Percentiles rank a stretch among this genome's conserved stretches.
Evolutionary conservation across 306 rosid genomes (phyloP).

Genomic region (Pachyrhizus erosus): DNA sequence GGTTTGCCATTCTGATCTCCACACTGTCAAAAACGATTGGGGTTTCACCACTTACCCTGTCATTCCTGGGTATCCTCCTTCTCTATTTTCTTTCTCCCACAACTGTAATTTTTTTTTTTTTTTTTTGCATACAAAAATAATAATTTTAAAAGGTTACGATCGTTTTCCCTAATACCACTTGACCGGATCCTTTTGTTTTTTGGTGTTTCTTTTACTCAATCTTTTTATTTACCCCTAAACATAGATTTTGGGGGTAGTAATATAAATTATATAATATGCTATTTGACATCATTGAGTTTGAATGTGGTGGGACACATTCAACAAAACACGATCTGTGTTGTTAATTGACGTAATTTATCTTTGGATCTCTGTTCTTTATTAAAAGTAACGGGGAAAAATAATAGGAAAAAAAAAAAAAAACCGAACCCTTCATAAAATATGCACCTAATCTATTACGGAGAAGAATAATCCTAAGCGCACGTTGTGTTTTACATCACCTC

Average conservation of each 20-base stretch:
- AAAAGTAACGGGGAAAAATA: not conserved
- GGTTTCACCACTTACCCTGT: conserved; percentile 79
- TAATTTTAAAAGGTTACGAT: not conserved
- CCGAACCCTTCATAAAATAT: not conserved
- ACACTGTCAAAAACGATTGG: conserved; percentile 76
- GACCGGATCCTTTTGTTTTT: not conserved
- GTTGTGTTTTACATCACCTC: conserved; percentile 6
- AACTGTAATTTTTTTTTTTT: not conserved
- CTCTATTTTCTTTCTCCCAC: not conserved
- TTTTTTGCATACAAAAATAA: too few species aligned
- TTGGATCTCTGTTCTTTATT: not conserved
- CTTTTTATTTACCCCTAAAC: not conserved
- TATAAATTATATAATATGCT: not conserved
- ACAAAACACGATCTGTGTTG: conserved; percentile 17
- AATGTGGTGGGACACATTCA: conserved; percentile 5
- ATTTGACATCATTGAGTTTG: conserved; percentile 11
- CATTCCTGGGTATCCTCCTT: conserved; percentile 77
- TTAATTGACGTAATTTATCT: not conserved
- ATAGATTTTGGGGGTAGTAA: not conserved
- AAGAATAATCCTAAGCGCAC: not conserved
- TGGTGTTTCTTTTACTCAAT: not conserved
- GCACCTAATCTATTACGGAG: not conserved
- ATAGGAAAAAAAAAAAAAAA: not conserved
- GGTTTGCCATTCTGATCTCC: conserved; percentile 94
- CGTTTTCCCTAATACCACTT: not conserved